Base-by-base conservation (phyloP, 176 grass and related monocot species). In the Dendrocalamus sinicus region DNA sequence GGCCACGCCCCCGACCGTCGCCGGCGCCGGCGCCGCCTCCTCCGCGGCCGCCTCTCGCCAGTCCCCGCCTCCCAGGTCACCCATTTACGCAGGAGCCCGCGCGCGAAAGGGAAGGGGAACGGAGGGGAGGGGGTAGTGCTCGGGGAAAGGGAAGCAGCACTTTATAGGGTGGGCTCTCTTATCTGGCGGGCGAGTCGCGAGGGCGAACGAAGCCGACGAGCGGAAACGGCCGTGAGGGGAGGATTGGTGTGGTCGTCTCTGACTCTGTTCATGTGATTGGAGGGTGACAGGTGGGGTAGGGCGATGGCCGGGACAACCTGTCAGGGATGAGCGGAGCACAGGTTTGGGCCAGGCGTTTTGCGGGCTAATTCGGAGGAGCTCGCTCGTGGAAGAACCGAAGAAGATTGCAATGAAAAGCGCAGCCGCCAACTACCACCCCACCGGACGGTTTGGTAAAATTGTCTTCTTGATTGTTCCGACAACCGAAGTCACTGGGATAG, bases 231-330 rank as follows among this genome's bases (percentile, higher is more conserved):
- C 2, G 9, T 1, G 53, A 47, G 67, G 46, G 53, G 4, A 9
- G 43, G 35, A 65, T 63, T 72, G 75, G 37, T 66, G 3, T 67
- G 70, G 78, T 9, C 35, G 70, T 23, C 20, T 35, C 32, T 35
- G 32, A 35, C 3, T 26, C 32, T 26, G 54, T 10, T 45, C 22
- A 20, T 16, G 55, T 65, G 67, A 37, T 65, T 28, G 4, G 84
- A 83, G 15, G 15, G 11, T 90, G 89, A 67, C 73, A 57, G 73
- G 73, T 90, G 73, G 89, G 89, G 88, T 8, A 58, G 20, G 46
- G 4, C 12, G 5, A 24, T 2, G 3, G 19, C 2, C 28, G 30
- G 53, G 37, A 2, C 46, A 19, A 37, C 37, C 16, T 64, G 78
- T 66, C 72, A 51, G 48, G 26, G n/a, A 37, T 7, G 75, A 1